Conservation (phyloP, 352 stramenopile species). For the Globisporangium barbulae region DNA sequence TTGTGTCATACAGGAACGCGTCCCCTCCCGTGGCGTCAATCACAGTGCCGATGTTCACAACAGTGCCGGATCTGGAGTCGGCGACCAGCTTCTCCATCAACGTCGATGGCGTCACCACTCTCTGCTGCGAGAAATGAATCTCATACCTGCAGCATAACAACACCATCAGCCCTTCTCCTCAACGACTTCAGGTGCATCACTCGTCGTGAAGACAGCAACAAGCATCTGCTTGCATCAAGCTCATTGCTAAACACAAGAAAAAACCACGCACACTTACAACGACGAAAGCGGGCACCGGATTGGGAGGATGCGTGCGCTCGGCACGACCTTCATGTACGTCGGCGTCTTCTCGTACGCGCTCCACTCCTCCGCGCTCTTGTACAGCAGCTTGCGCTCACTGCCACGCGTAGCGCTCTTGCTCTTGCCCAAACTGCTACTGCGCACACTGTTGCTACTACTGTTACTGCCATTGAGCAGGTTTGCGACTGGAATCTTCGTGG, state of each 20-base stretch:
- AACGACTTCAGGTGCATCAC: neutral
- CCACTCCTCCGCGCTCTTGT: constrained; percentile 63
- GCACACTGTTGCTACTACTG: constrained; percentile 3
- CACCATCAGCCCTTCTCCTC: neutral
- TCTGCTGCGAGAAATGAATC: constrained; percentile 67
- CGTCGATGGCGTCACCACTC: constrained; percentile 57
- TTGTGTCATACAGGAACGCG: constrained; percentile 68
- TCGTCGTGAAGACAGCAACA: neutral
- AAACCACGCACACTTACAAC: constrained; percentile 42
- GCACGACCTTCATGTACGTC: constrained; percentile 43
- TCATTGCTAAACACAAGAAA: neutral
- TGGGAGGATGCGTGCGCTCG: constrained; percentile 61
- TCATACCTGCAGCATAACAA: constrained; percentile 57
- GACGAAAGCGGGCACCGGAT: constrained; percentile 78
- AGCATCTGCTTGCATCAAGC: neutral
- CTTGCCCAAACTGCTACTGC: constrained; percentile 18
- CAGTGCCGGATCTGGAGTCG: constrained; percentile 46
- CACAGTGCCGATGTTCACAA: constrained; percentile 71
- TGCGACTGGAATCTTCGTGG: constrained; percentile 7
- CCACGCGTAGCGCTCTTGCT: constrained; percentile 4
- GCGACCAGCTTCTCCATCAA: constrained; percentile 85
- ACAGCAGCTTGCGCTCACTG: constrained; percentile 61
- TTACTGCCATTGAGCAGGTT: constrained; percentile 16
- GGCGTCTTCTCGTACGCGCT: constrained; percentile 56
- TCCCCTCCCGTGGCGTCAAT: constrained; percentile 75